These are phyloP conservation scores for Coffea humblotiana DNA, from an alignment of 305 asterid genomes.

Conservation along the genomic window DNA sequence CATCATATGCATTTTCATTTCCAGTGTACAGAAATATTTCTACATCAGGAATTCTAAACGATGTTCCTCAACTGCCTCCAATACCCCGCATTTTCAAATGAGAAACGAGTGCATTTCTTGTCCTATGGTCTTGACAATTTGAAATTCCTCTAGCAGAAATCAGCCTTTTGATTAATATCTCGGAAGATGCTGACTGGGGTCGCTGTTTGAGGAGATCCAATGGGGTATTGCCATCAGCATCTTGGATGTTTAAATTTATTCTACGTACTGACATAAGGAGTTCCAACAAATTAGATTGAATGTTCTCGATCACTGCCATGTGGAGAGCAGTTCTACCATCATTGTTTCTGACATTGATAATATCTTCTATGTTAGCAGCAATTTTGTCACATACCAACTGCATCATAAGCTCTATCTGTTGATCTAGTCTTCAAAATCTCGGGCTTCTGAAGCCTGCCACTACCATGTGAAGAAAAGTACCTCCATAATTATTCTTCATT, in stretches of 20 bases:
- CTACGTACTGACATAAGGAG: constrained; percentile 63
- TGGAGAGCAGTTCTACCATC: constrained; percentile 81
- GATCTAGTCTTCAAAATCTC: constrained; percentile 74
- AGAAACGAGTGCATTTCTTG: constrained; percentile 67
- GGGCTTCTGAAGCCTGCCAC: constrained; percentile 82
- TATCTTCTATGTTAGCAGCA: constrained; percentile 35
- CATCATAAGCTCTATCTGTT: constrained; percentile 68
- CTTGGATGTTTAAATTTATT: constrained; percentile 68
- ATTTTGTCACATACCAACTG: constrained; percentile 47
- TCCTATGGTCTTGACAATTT: constrained; percentile 57
- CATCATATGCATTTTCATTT: constrained; percentile 49
- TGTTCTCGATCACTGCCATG: constrained; percentile 67
- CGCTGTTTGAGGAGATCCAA: constrained; percentile 68
- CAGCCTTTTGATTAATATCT: constrained; percentile 57
- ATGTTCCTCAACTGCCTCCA: constrained; percentile 87
- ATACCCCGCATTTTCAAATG: constrained; percentile 66
- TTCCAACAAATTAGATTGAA: constrained; percentile 73
- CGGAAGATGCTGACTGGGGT: constrained; percentile 66
- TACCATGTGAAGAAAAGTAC: constrained; percentile 73
- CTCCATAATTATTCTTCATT: constrained; percentile 58
- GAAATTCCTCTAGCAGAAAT: constrained; percentile 82
- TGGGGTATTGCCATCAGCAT: constrained; percentile 65
- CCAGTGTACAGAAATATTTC: constrained; percentile 78
- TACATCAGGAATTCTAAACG: constrained; percentile 67
- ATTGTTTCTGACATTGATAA: constrained; percentile 51